Conservation (phyloP, 164 flowering plant genomes). For the Magnolia changhungtana region DNA sequence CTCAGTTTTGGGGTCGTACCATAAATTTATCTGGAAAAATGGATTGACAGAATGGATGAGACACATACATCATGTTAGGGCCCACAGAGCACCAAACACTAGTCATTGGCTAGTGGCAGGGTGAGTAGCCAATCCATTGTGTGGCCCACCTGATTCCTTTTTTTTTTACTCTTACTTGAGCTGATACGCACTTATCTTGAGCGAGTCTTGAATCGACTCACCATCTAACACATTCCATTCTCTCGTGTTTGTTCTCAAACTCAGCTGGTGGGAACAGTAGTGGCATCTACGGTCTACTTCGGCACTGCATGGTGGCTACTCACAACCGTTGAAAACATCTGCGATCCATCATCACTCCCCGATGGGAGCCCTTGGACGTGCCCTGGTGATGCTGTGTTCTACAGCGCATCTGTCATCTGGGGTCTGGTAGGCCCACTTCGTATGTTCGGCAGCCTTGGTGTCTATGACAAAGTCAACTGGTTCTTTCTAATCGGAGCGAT, state of each 20-base stretch:
- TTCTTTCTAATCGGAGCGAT: conserved; percentile 7
- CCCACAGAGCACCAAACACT: too few relatives aligned
- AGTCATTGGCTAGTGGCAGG: too few relatives aligned
- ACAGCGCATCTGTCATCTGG: conserved; percentile 24
- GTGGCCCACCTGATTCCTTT: too few relatives aligned
- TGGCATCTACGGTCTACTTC: conserved; percentile 15
- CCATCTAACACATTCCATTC: too few relatives aligned
- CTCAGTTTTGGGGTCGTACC: too few relatives aligned
- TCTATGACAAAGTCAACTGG: conserved; percentile 1
- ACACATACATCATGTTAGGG: too few relatives aligned
- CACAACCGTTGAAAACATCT: conserved; percentile 14
- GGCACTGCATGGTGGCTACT: conserved; percentile 26
- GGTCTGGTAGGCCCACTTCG: conserved; percentile 19
- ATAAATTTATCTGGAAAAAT: too few relatives aligned
- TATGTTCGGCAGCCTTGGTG: conserved; percentile 16
- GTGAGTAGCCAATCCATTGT: too few relatives aligned
- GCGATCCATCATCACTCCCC: conserved; percentile 15
- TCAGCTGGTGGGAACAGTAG: conserved; percentile 37
- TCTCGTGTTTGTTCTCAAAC: not conserved
- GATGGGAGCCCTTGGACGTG: conserved; percentile 34
- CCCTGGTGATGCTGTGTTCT: conserved; percentile 22
- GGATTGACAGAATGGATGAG: too few relatives aligned
- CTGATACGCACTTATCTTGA: too few relatives aligned
- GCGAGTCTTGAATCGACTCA: too few relatives aligned
- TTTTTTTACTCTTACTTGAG: too few relatives aligned